phyloP scores from a whole-genome alignment of 2,329 filamentous ascomycete species.

The Fusarium albidum region DNA sequence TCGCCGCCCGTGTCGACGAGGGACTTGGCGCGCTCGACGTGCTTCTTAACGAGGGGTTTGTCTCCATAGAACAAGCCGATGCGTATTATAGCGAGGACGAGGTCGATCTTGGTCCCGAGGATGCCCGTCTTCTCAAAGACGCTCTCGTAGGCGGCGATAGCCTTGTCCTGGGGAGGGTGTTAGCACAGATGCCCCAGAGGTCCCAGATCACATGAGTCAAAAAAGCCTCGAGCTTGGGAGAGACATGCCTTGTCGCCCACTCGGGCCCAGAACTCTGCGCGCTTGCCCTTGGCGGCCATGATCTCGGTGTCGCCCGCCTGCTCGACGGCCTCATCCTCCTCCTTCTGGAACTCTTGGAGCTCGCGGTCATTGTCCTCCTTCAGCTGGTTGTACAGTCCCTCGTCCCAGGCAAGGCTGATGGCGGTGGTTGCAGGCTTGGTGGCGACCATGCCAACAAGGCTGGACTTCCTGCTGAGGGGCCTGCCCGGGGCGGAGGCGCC shows the following conservation, averaged over 20 bases:
- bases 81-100: constrained; percentile 95
- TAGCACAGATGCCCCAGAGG: constrained; percentile 14
- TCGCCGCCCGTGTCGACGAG: constrained; percentile 95
- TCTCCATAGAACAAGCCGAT: constrained; percentile 97
- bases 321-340: constrained; percentile 93
- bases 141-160: constrained; percentile 89
- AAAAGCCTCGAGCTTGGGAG: background rate
- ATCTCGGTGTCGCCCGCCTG: constrained; percentile 97
- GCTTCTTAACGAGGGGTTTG: constrained; percentile 90
- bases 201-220: background rate
- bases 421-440: constrained; percentile 70
- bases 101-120: constrained; percentile 95
- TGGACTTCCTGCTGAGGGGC: constrained; percentile 72
- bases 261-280: constrained; percentile 94
- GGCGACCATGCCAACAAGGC: constrained; percentile 78
- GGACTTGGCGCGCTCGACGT: constrained; percentile 86
- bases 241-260: constrained; percentile 88
- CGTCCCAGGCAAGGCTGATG: constrained; percentile 87
- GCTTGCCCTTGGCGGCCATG: constrained; percentile 89
- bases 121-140: constrained; percentile 98
- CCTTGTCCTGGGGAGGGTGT: constrained; percentile 77
- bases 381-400: constrained; percentile 81
- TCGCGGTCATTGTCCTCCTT: constrained; percentile 81
- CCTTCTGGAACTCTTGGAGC: constrained; percentile 79
- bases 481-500: constrained; percentile 59